Base-by-base conservation (phyloP, 2,329 filamentous ascomycete species). In the Bertia moriformis region DNA sequence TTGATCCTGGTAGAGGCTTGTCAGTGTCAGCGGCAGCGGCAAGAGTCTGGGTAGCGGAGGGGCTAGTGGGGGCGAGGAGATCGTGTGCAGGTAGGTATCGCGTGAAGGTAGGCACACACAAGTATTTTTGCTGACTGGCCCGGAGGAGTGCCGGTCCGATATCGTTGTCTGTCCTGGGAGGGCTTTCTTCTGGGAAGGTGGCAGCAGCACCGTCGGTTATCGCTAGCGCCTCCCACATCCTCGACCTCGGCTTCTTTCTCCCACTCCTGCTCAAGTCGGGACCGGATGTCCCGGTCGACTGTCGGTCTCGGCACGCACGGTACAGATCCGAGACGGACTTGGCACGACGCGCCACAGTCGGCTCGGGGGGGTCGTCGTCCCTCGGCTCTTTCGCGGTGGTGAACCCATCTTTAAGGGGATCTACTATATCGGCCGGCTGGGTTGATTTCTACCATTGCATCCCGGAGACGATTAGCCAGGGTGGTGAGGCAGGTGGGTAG, bases 101-200 rank as follows among this genome's bases (percentile, higher is more conserved):
- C n/a, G n/a, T n/a, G n/a, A n/a, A 18, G 17, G 14, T n/a, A 18
- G 7, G 12, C 13, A 55, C 77, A 48, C 71, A 88, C 78, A 81
- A 65, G 56, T 94, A 94, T 54, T 89, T 78, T 47, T 83, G 78
- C 55, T 93, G 85, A 54, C 84, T 91, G 39, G 85, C 78, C 49
- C 88, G 74, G 19, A 93, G 63, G 51, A 96, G 60, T 46, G 77
- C 73, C 37, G 75, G 69, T 48, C 82, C 76, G 39, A 80, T 73
- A 74, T 43, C 64, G 57, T 18, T 65, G 67, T 39, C 78, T 72
- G 5, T 76, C 71, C 19, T 78, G 46, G 4, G 53, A 48, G 2
- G 44, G 39, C 1, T 46, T 40, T 4, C 14, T 43, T 46, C 19
- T 52, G 46, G 40, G 32, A 7, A 10, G 7, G 7, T 10, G 10